Conservation (phyloP, 345 rosid species). For the Dipteronia dyeriana region DNA sequence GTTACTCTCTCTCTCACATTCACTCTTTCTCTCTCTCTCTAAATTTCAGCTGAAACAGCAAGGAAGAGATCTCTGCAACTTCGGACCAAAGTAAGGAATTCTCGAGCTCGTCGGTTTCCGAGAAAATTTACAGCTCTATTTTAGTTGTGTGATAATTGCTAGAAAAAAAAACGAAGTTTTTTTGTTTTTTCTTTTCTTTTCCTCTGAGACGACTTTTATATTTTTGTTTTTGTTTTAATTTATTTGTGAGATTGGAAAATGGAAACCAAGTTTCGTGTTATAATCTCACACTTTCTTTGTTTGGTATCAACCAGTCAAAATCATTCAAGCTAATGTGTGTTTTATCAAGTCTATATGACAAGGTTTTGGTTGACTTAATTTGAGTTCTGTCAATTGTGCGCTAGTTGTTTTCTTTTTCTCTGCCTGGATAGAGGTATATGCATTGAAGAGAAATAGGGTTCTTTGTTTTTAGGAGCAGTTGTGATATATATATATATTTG, state of each 20-base stretch:
- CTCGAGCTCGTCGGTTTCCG: conserved; percentile 1
- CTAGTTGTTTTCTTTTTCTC: neutral
- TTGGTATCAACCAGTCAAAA: conserved; percentile 18
- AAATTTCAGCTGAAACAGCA: conserved; percentile 30
- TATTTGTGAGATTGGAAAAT: no score
- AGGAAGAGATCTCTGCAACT: conserved; percentile 55
- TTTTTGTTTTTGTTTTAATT: no score
- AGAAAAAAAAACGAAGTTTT: no score
- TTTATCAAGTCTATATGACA: neutral
- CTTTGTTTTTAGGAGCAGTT: neutral
- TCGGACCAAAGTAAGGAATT: conserved; percentile 54
- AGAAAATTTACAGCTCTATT: neutral
- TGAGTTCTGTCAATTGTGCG: neutral
- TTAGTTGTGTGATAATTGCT: no score
- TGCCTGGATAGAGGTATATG: conserved; percentile 11
- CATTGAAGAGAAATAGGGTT: neutral
- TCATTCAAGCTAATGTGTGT: conserved; percentile 22
- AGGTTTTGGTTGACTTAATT: neutral
- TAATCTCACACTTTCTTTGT: neutral
- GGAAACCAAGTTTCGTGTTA: no score
- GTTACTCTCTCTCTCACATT: neutral
- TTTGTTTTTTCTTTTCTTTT: no score
- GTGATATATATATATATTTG: neutral
- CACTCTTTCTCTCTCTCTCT: conserved; percentile 10
- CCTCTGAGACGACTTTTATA: no score